A percentile compares a stretch with the other conserved stretches of the same genome.
phyloP scores from a whole-genome alignment of 1,139 yeast species.

The Saccharomyces hybrid region DNA sequence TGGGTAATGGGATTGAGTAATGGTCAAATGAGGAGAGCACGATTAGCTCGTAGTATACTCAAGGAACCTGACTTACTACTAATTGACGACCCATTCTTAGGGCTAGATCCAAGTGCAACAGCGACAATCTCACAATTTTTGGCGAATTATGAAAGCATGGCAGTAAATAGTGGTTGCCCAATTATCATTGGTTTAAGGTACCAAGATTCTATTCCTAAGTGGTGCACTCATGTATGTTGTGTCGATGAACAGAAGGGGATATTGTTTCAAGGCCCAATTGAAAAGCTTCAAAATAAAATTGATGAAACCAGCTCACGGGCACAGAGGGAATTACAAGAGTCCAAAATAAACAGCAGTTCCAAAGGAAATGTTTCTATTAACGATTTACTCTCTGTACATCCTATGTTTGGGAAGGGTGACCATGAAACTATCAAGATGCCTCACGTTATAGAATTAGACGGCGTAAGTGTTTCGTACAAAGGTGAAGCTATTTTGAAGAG shows the following conservation, averaged over 20 bases:
- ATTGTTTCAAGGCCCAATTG: slow-evolving; percentile 40
- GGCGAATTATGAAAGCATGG: slow-evolving; percentile 16
- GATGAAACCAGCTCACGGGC: slow-evolving; percentile 20
- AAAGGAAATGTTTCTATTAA: slow-evolving; percentile 7
- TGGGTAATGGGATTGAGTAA: slow-evolving; percentile 87
- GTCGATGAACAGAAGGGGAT: slow-evolving; percentile 48
- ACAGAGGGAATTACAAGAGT: slow-evolving; percentile 14
- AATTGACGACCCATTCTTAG: slow-evolving; percentile 87
- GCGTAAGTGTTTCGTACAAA: slow-evolving; percentile 59
- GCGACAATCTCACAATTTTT: slow-evolving; percentile 49
- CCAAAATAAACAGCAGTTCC: slow-evolving; percentile 3
- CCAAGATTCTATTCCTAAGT: slow-evolving; percentile 67
- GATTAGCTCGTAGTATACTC: slow-evolving; percentile 69
- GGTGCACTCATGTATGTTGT: slow-evolving; percentile 68
- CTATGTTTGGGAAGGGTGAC: slow-evolving; percentile 13
- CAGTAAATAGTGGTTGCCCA: slow-evolving; percentile 22
- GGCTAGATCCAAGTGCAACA: slow-evolving; percentile 74
- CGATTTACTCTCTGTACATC: slow-evolving; percentile 22
- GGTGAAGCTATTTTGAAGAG: slow-evolving; percentile 52
- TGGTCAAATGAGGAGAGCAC: slow-evolving; percentile 87
- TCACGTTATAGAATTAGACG: slow-evolving; percentile 50
- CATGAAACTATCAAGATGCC: slow-evolving; percentile 22
- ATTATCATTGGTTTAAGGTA: slow-evolving; percentile 64
- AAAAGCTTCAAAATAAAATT: slow-evolving; percentile 31
- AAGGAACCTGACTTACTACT: slow-evolving; percentile 57